Evolutionary conservation across 164 flowering plant species (phyloP).

Genomic region (Amborella trichopoda): DNA sequence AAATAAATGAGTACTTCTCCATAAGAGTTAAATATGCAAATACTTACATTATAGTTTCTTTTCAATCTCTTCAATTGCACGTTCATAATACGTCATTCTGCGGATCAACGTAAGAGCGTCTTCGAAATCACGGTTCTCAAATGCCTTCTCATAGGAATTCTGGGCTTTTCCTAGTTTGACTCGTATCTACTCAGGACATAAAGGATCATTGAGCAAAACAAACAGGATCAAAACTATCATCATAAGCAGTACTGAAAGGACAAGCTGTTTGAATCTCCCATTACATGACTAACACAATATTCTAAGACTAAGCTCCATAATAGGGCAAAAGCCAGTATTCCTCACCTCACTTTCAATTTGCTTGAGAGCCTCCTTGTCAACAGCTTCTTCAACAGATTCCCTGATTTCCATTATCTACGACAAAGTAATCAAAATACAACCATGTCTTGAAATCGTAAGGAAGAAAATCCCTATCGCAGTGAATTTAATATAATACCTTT

Average conservation of each 20-base stretch:
- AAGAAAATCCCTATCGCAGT: too few species aligned
- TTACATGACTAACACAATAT: background rate
- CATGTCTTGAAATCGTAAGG: too few species aligned
- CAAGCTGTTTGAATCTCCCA: background rate
- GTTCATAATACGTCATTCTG: slow-evolving; percentile 77
- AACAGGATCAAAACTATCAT: too few species aligned
- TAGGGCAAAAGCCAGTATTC: too few species aligned
- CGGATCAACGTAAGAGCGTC: slow-evolving; percentile 46
- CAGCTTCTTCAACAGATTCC: slow-evolving; percentile 85
- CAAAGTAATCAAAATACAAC: background rate
- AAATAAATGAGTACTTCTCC: too few species aligned
- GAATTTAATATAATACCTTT: too few species aligned
- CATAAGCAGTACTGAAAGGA: too few species aligned
- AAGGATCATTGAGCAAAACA: too few species aligned
- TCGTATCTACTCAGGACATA: too few species aligned
- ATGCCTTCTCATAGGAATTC: slow-evolving; percentile 45
- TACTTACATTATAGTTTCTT: slow-evolving; percentile 51
- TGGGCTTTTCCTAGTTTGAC: slow-evolving; percentile 43
- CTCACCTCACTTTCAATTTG: slow-evolving; percentile 55
- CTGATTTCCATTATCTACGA: slow-evolving; percentile 79
- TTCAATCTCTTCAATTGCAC: slow-evolving; percentile 62
- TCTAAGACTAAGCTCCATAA: background rate
- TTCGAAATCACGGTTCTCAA: slow-evolving; percentile 31
- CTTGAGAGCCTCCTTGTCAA: slow-evolving; percentile 33
- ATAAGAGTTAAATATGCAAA: too few species aligned